Percentiles rank a stretch among this genome's conserved stretches.
Evolutionary conservation across 2,329 filamentous ascomycete genomes (phyloP).

Genomic region (Claviceps cyperi): DNA sequence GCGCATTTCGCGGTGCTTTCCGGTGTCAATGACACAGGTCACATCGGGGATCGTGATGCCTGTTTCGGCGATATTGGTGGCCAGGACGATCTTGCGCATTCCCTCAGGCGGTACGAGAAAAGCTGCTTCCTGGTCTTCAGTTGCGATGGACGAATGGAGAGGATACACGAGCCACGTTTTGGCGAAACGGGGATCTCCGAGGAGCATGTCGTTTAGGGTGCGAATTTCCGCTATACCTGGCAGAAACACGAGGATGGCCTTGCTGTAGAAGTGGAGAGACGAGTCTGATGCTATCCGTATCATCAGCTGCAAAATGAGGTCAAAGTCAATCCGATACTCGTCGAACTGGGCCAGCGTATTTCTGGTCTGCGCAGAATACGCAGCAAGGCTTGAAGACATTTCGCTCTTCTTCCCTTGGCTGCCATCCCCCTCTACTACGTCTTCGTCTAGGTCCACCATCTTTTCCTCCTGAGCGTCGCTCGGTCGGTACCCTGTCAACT

Average conservation of each 20-base stretch:
- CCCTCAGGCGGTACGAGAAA: conserved; percentile 76
- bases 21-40: conserved; percentile 90
- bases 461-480: conserved; percentile 31
- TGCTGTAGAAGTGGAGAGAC: conserved; percentile 58
- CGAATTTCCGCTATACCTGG: conserved; percentile 90
- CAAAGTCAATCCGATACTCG: conserved; percentile 84
- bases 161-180: conserved; percentile 75
- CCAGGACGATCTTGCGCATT: conserved; percentile 81
- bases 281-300: conserved; percentile 57
- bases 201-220: conserved; percentile 70
- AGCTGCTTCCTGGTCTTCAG: conserved; percentile 87
- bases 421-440: conserved; percentile 31
- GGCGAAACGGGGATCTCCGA: conserved; percentile 61
- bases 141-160: conserved; percentile 87
- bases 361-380: conserved; percentile 64
- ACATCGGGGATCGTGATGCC: conserved; percentile 98
- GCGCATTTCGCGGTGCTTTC: conserved; percentile 94
- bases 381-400: conserved; percentile 48
- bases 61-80: conserved; percentile 96
- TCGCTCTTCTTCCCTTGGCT: conserved; percentile 39
- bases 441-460: conserved; percentile 49
- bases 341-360: conserved; percentile 65
- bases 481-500: conserved; percentile 61
- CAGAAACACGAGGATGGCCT: conserved; percentile 85
- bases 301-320: conserved; percentile 69